A percentile compares a stretch with the other conserved stretches of the same genome.
These are phyloP conservation scores for Eucalyptus sp. DNA, from an alignment of 345 rosid genomes.

Conservation along the genomic window DNA sequence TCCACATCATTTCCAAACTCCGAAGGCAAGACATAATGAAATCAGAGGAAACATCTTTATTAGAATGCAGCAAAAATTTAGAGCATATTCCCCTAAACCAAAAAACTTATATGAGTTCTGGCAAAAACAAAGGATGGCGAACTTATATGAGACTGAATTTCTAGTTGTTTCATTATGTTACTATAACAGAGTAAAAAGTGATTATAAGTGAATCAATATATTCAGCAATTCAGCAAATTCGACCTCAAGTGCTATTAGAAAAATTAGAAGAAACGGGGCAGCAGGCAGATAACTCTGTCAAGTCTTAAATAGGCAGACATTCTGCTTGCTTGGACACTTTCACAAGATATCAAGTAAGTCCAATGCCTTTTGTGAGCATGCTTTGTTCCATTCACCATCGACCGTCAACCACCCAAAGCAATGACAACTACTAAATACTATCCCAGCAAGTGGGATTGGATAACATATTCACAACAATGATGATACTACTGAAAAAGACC, in stretches of 20 bases:
- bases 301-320: neutral
- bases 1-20: conserved; percentile 4
- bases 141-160: neutral
- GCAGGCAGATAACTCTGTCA: neutral
- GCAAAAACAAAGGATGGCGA: neutral
- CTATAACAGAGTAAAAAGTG: neutral
- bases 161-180: no score
- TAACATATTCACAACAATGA: no score
- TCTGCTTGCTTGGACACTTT: neutral
- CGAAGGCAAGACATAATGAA: neutral
- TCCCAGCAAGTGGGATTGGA: no score
- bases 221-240: neutral
- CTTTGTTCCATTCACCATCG: no score
- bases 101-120: neutral
- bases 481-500: no score
- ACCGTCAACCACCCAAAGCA: no score
- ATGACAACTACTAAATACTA: no score
- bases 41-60: neutral
- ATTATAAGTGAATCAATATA: neutral
- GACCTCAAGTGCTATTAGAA: neutral
- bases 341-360: neutral
- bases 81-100: neutral
- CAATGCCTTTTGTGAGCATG: no score
- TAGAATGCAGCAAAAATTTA: neutral
- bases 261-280: neutral